Base-by-base conservation (phyloP, 2,329 filamentous ascomycete genomes). In the Rutstroemia sp. region DNA sequence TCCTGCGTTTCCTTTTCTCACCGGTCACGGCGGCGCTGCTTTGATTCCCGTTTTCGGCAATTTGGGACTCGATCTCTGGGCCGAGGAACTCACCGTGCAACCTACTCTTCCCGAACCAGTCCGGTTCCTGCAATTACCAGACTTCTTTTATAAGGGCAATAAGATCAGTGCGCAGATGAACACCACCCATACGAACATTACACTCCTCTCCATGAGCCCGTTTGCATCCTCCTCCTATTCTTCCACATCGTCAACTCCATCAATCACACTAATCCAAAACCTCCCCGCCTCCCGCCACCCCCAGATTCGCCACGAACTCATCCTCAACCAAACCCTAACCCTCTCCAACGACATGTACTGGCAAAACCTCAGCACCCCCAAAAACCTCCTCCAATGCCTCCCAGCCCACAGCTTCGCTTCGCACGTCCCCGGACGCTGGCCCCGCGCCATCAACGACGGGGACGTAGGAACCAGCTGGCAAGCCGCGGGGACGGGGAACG, bases 1-100 rank as follows among this genome's bases (percentile, higher is more conserved):
- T 58, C 84, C 86, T 0, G 85, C 85, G 0, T 89, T 79, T 63
- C 85, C 86, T 0, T 89, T 89, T 73, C 71, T 88, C 34, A 89
- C 86, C 0, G 86, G 86, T 8, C 81, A 86, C 66, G 86, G 86
- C 16, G 86, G 86, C 46, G 79, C 82, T n/a, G 79, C 86, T 60
- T 85, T 87, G 66, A 80, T 87, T 10, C 78, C 77, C 1, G 73
- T 86, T 4, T 87, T 83, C 61, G 86, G 85, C 0, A 88, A 86
- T 64, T 77, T 88, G 1, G 86, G 86, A 1, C 73, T 87, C 2
- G 79, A 82, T 8, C 71, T 85, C 2, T 74, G 79, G 47, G 74
- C 82, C 1, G 82, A 85, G 55, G 74, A 76, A n/a, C 71, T 82
- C 30, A 77, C 86, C 52, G 72, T 89, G 44, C 78, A 87, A 54